These are phyloP conservation scores for Saksenaea oblongispora DNA, from an alignment of 371 early-diverging fungal species.

Conservation along the genomic window DNA sequence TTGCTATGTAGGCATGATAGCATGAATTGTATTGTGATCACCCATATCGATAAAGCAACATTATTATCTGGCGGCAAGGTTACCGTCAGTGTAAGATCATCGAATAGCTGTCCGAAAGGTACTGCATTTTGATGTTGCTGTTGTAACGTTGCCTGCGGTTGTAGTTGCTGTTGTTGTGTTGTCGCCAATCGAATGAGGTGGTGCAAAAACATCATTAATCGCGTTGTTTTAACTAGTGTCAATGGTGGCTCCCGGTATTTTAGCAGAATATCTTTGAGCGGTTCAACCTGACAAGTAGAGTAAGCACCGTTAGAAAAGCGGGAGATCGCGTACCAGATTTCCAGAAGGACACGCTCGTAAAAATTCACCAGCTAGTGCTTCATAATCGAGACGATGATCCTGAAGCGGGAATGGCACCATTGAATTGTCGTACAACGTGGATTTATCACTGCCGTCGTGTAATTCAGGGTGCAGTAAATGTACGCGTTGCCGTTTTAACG, in stretches of 20 bases:
- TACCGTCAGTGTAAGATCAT: slow-evolving; percentile 40
- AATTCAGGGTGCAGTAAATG: slow-evolving; percentile 40
- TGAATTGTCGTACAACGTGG: slow-evolving; percentile 21
- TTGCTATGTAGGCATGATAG: slow-evolving; percentile 40
- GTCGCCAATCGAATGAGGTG: slow-evolving; percentile 33
- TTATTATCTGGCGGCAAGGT: slow-evolving; percentile 22
- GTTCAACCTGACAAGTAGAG: slow-evolving; percentile 33
- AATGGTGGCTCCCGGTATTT: slow-evolving; percentile 49
- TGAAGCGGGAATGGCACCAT: slow-evolving; percentile 26
- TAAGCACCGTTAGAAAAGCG: neutral
- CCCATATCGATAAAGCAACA: slow-evolving; percentile 30
- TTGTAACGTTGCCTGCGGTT: neutral
- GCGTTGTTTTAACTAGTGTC: slow-evolving; percentile 36
- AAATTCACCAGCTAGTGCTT: slow-evolving; percentile 37
- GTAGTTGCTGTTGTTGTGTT: slow-evolving; percentile 6
- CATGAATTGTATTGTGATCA: slow-evolving; percentile 45
- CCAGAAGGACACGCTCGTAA: slow-evolving; percentile 36
- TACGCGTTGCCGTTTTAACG: slow-evolving; percentile 39
- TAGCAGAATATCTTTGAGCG: slow-evolving; percentile 38
- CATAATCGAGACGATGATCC: slow-evolving; percentile 36
- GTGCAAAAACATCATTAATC: slow-evolving; percentile 44
- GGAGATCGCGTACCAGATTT: slow-evolving; percentile 22
- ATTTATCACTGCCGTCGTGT: slow-evolving; percentile 5
- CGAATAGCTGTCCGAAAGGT: slow-evolving; percentile 38
- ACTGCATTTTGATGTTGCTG: slow-evolving; percentile 15